Conservation (phyloP, 257 asterid species). For the Vinca minor region DNA sequence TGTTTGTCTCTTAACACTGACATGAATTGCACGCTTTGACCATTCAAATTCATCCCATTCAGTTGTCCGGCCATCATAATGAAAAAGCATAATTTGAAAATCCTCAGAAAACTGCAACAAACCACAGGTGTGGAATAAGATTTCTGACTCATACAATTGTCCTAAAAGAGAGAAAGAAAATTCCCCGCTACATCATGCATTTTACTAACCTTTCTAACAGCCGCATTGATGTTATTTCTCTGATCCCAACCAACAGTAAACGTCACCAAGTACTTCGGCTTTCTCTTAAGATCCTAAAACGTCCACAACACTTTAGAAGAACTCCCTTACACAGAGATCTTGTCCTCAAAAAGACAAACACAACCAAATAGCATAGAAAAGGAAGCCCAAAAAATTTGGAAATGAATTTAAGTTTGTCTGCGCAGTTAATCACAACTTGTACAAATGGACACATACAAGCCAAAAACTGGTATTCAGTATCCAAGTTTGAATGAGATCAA, state of each 20-base stretch:
- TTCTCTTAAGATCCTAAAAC: conserved; percentile 80
- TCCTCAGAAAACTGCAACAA: conserved; percentile 74
- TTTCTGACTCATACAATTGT: not conserved
- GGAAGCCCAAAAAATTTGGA: not conserved
- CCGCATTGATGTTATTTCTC: conserved; percentile 61
- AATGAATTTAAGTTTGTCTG: not conserved
- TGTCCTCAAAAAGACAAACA: not conserved
- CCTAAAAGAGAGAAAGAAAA: not conserved
- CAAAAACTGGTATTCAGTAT: not conserved
- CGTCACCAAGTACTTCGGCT: conserved; percentile 85
- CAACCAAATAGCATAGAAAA: not conserved
- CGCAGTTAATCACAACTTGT: not conserved
- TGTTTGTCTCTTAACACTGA: conserved; percentile 84
- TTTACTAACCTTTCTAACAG: conserved; percentile 70
- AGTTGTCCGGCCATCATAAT: conserved; percentile 86
- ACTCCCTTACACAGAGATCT: not conserved
- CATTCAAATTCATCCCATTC: conserved; percentile 99
- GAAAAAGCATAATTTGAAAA: conserved; percentile 92
- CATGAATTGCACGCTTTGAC: conserved; percentile 85
- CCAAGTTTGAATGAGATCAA: no score
- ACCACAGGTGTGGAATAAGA: not conserved
- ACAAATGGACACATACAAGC: not conserved
- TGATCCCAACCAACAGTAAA: conserved; percentile 92
- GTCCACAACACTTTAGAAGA: not conserved
- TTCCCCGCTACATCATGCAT: conserved; percentile 10